These are phyloP conservation scores for Sporothrix dimorphospora DNA, from an alignment of 2,329 filamentous ascomycete genomes.

Conservation along the genomic window DNA sequence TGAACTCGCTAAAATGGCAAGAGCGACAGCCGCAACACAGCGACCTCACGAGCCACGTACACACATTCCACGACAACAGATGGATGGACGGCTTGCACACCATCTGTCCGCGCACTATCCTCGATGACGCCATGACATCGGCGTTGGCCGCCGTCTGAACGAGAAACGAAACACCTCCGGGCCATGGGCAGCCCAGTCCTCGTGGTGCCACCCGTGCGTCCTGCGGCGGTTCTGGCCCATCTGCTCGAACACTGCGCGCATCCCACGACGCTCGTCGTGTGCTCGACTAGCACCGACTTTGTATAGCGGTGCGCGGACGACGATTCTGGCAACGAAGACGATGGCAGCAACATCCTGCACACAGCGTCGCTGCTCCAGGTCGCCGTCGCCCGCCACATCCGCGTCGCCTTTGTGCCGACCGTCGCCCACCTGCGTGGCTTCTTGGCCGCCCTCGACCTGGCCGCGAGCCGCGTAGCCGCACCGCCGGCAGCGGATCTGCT, in stretches of 20 bases:
- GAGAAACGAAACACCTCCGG: background rate
- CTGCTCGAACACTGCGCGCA: conserved; percentile 60
- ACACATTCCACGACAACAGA: too few species aligned
- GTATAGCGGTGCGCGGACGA: conserved; percentile 58
- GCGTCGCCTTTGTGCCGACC: conserved; percentile 72
- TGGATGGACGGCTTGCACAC: background rate
- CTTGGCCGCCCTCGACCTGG: conserved; percentile 59
- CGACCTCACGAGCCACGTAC: too few species aligned
- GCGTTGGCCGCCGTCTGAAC: background rate
- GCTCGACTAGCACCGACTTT: conserved; percentile 67
- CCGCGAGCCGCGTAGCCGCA: conserved; percentile 43
- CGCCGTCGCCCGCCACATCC: conserved; percentile 68
- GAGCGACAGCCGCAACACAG: background rate
- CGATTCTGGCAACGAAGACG: conserved; percentile 19
- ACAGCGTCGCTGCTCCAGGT: conserved; percentile 69
- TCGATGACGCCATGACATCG: background rate
- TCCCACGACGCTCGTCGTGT: conserved; percentile 71
- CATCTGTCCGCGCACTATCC: background rate
- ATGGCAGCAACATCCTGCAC: conserved; percentile 48
- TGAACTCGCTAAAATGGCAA: too few species aligned
- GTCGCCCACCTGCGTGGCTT: conserved; percentile 78
- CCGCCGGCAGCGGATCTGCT: conserved; percentile 40
- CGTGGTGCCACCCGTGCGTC: conserved; percentile 57
- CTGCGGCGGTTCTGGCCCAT: conserved; percentile 65
- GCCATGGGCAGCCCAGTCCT: conserved; percentile 41